phyloP scores from a whole-genome alignment of 495 filamentous ascomycete genomes.

The Darksidea phi region DNA sequence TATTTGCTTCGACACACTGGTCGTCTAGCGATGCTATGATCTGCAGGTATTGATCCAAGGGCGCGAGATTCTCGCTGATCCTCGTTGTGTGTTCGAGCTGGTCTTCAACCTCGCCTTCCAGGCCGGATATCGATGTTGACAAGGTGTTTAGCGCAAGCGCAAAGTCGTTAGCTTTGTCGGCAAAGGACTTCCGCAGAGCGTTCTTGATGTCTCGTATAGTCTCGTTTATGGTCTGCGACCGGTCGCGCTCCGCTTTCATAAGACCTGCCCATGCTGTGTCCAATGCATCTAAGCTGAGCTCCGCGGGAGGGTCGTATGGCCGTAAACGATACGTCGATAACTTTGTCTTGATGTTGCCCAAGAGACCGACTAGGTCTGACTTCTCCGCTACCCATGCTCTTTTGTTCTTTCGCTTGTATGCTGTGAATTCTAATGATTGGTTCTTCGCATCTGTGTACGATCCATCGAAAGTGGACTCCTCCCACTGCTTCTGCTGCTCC shows the following conservation, averaged over 20 bases:
- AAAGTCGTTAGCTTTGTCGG: slow-evolving; percentile 96
- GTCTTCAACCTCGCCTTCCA: slow-evolving; percentile 94
- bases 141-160: slow-evolving; percentile 90
- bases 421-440: slow-evolving; percentile 74
- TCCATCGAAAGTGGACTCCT: slow-evolving; percentile 76
- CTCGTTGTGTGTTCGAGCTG: slow-evolving; percentile 81
- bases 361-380: slow-evolving; percentile 83
- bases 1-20: slow-evolving; percentile 93
- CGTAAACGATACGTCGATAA: slow-evolving; percentile 88
- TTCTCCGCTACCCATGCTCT: slow-evolving; percentile 96
- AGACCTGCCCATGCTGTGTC: slow-evolving; percentile 79
- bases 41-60: slow-evolving; percentile 81
- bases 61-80: slow-evolving; percentile 76
- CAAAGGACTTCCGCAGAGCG: slow-evolving; percentile 82
- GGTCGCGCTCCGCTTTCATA: slow-evolving; percentile 75
- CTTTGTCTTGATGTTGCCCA: slow-evolving; percentile 99
- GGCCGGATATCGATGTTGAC: slow-evolving; percentile 84
- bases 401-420: slow-evolving; percentile 85
- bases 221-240: slow-evolving; percentile 93
- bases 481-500: slow-evolving; percentile 71
- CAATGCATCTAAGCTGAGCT: slow-evolving; percentile 73
- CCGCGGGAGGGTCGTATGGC: slow-evolving; percentile 82
- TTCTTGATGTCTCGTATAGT: slow-evolving; percentile 99
- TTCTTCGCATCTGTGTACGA: slow-evolving; percentile 91
- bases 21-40: slow-evolving; percentile 77